These are phyloP conservation scores for Tripterygium wilfordii DNA, from an alignment of 177 flowering plant species.

Conservation along the genomic window DNA sequence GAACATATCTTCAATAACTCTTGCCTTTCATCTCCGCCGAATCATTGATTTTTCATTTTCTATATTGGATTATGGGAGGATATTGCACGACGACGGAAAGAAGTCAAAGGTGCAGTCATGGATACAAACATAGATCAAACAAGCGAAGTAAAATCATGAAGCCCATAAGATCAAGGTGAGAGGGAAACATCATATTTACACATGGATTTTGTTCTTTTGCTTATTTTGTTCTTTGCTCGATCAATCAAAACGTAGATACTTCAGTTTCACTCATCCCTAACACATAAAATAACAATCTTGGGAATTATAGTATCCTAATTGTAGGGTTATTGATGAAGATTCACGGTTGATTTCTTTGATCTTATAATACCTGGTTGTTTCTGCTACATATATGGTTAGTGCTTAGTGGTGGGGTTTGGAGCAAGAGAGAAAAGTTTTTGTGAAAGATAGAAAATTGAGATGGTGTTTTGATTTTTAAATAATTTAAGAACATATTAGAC, in stretches of 20 bases:
- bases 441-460: slow-evolving; percentile 6
- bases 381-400: no score
- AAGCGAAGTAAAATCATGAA: slow-evolving; percentile 56
- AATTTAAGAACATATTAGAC: no score
- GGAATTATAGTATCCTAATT: slow-evolving; percentile 19
- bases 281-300: slow-evolving; percentile 55
- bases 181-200: slow-evolving; percentile 11
- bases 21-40: no score
- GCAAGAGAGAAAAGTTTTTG: slow-evolving; percentile 4
- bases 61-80: not conserved
- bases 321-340: slow-evolving; percentile 36
- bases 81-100: not conserved
- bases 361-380: not conserved
- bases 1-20: no score
- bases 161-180: not conserved
- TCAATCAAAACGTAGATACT: slow-evolving; percentile 15
- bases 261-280: slow-evolving; percentile 12
- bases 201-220: slow-evolving; percentile 10
- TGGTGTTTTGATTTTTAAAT: no score
- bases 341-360: slow-evolving; percentile 13
- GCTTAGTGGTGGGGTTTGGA: slow-evolving; percentile 7
- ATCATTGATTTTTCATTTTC: no score
- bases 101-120: not conserved
- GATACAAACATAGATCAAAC: slow-evolving; percentile 13
- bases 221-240: slow-evolving; percentile 25